Percentiles rank a stretch among this genome's conserved stretches.
Conservation (phyloP, 768 basidiomycete genomes). For the Boletus rubroflammeus region DNA sequence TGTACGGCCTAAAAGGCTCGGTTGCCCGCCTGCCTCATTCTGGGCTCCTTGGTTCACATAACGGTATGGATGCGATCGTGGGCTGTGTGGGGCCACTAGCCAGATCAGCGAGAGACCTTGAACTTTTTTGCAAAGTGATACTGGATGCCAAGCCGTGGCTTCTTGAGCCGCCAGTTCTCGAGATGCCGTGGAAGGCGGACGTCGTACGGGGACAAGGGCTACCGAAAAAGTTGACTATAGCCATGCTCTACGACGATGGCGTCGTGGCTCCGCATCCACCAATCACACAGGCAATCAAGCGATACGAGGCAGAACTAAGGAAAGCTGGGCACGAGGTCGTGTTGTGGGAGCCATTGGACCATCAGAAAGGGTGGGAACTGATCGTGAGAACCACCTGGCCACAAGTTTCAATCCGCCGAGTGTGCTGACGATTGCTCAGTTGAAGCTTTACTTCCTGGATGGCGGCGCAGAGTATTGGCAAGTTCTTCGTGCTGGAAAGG, state of each 20-base stretch:
- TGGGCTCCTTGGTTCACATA: conserved; percentile 45
- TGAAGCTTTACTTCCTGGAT: conserved; percentile 47
- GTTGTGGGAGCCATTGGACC: conserved; percentile 43
- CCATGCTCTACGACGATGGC: conserved; percentile 49
- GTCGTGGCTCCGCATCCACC: conserved; percentile 50
- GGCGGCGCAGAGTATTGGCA: conserved; percentile 45
- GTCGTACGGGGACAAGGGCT: conserved; percentile 37
- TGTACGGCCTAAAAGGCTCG: conserved; percentile 46
- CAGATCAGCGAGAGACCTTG: conserved; percentile 46
- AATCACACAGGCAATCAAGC: conserved; percentile 39
- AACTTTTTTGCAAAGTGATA: conserved; percentile 46
- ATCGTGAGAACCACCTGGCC: conserved; percentile 32
- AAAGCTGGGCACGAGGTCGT: conserved; percentile 52
- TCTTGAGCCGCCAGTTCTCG: conserved; percentile 42
- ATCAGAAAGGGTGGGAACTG: conserved; percentile 44
- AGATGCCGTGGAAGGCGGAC: conserved; percentile 47
- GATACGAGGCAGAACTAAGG: conserved; percentile 36
- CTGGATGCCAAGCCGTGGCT: conserved; percentile 46
- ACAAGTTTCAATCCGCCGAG: not conserved
- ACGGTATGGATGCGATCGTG: conserved; percentile 51
- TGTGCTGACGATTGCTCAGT: conserved; percentile 28
- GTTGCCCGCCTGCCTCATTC: conserved; percentile 51
- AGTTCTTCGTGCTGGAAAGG: conserved; percentile 32
- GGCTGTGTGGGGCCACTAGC: conserved; percentile 49
- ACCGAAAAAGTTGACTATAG: conserved; percentile 42